Percentiles rank a stretch among this genome's conserved stretches.
phyloP scores from a whole-genome alignment of 2,329 filamentous ascomycete genomes.

The Cladosporium cucumerinum region DNA sequence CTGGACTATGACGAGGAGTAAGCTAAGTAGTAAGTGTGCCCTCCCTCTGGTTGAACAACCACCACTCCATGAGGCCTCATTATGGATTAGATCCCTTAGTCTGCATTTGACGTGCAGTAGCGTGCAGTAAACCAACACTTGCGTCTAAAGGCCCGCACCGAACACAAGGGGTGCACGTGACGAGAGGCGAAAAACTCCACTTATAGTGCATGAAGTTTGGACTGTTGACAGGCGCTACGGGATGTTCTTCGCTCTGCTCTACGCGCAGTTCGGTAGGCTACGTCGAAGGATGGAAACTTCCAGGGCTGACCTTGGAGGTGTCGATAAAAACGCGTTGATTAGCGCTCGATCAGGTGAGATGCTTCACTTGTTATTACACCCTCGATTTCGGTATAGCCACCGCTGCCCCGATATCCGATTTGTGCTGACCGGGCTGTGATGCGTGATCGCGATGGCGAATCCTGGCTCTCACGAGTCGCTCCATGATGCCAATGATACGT shows the following conservation, averaged over 20 bases:
- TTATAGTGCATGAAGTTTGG: neutral
- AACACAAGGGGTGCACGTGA: neutral
- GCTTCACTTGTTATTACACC: neutral
- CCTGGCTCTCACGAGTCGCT: neutral
- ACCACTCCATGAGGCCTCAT: neutral
- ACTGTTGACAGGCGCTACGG: neutral
- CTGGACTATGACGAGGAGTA: neutral
- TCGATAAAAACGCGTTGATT: neutral
- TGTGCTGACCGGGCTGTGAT: neutral
- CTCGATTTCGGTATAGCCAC: neutral
- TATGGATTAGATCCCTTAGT: neutral
- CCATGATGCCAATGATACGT: neutral
- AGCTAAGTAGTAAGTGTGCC: neutral
- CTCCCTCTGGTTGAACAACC: neutral
- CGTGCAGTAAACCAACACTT: neutral
- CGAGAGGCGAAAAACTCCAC: neutral
- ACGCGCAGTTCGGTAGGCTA: neutral
- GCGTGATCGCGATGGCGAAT: neutral
- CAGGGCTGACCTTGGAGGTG: neutral
- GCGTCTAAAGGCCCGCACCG: conserved; percentile 8
- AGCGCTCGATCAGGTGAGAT: neutral
- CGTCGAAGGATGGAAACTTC: neutral
- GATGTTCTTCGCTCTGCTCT: neutral
- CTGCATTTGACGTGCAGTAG: neutral
- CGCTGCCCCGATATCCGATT: neutral